phyloP scores from a whole-genome alignment of 73 alveolate genomes.

The Paraurostyla sp. region DNA sequence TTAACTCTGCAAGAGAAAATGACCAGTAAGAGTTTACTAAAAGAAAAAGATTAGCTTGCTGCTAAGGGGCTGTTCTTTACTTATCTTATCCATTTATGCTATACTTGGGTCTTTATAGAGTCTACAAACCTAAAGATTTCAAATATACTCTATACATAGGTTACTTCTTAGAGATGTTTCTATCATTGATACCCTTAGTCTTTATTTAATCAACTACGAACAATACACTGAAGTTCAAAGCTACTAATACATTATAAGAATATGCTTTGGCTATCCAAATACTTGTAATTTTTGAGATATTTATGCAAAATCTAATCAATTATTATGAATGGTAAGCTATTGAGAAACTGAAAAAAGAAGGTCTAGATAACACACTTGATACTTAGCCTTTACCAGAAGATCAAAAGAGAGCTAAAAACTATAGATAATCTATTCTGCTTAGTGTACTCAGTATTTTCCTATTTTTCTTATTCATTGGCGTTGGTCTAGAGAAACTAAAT shows the following conservation, averaged over 20 bases:
- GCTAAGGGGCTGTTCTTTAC: background rate
- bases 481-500: background rate
- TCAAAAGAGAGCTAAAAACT: background rate
- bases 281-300: background rate
- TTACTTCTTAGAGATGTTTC: background rate
- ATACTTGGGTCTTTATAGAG: background rate
- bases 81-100: slow-evolving; percentile 3
- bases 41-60: background rate
- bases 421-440: background rate
- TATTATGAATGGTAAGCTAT: background rate
- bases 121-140: background rate
- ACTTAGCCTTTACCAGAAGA: background rate
- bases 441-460: background rate
- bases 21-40: background rate
- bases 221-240: background rate
- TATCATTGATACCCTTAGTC: background rate
- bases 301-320: background rate
- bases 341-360: background rate
- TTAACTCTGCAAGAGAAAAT: background rate
- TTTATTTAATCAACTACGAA: background rate
- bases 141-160: background rate
- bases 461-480: background rate
- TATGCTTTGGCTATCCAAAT: background rate
- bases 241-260: background rate
- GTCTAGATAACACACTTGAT: background rate